phyloP scores from a whole-genome alignment of 2,329 filamentous ascomycete species.

The Hypoxylon sp. region DNA sequence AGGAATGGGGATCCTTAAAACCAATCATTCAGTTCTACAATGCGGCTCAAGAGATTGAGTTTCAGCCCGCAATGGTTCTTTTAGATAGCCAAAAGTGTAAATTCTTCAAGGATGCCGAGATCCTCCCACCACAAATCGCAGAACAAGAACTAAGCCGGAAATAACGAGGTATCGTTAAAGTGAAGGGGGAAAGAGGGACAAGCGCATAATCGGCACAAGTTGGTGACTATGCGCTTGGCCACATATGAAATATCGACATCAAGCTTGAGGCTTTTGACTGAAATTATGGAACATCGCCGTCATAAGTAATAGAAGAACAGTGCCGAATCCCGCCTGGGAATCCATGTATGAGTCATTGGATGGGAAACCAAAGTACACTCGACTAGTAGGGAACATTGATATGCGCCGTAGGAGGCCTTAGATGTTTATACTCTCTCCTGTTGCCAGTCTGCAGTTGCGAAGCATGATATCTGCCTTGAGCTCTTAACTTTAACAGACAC shows the following conservation, averaged over 20 bases:
- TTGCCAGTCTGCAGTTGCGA: too few relatives aligned
- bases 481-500: too few relatives aligned
- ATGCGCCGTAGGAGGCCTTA: too few relatives aligned
- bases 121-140: too few relatives aligned
- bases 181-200: not conserved
- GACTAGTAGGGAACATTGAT: too few relatives aligned
- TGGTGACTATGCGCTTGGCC: not conserved
- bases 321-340: not conserved
- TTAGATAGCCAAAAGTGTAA: too few relatives aligned
- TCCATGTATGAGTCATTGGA: not conserved
- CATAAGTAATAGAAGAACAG: not conserved
- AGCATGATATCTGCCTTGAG: too few relatives aligned
- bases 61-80: constrained; percentile 1
- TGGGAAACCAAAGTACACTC: not conserved
- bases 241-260: not conserved
- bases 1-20: not conserved
- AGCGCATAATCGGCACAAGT: not conserved
- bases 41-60: constrained; percentile 11
- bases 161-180: too few relatives aligned
- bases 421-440: too few relatives aligned
- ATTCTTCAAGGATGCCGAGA: not conserved
- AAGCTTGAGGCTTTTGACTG: not conserved
- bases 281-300: not conserved
- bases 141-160: too few relatives aligned
- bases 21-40: not conserved